Base-by-base conservation (phyloP, 345 rosid species). In the Theobroma cacao region DNA sequence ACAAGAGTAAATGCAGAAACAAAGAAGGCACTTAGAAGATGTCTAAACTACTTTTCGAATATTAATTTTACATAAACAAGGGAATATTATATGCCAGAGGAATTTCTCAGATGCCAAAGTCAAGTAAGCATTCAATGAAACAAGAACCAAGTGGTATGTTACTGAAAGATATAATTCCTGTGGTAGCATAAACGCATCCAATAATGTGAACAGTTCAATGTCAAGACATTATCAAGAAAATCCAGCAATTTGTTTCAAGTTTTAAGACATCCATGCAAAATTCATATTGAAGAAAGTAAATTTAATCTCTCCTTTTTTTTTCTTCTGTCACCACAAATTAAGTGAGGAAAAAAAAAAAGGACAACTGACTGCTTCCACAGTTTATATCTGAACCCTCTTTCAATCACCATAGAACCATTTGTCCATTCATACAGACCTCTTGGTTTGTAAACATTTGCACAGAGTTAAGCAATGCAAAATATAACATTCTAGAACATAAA, bases 331-430 rank as follows among this genome's bases (percentile, higher is more conserved):
- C 7, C 4, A 69, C 14, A 12, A 28, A 69, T 45, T 55, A 68
- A 13, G 73, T 7, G 40, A 45, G 34, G 40, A 40, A 40, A 11
- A 20, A 66, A 40, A 40, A 11, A 20, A 43, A 26, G 36, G 4
- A 26, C 26, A 45, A 73, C 1, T 2, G 33, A 50, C 50, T 24
- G 28, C 50, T 38, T 41, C 65, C 3, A 33, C 31, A 36, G 63
- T 73, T 73, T 56, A 6, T 34, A 53, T 56, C 31, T 55, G 43
- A 74, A 38, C 53, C 58, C 24, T 55, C 53, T 74, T 36, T 58
- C 48, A 55, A 74, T 59, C 50, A 41, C 66, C 65, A 74, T 38
- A 74, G 36, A 40, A 75, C 33, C 68, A 41, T 75, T 58, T 22
- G 6, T 26, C 73, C 15, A 69, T 40, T 67, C 24, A 43, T 20